Evolutionary conservation across 495 filamentous ascomycete genomes (phyloP).

Genomic region (Daldinia loculata): DNA sequence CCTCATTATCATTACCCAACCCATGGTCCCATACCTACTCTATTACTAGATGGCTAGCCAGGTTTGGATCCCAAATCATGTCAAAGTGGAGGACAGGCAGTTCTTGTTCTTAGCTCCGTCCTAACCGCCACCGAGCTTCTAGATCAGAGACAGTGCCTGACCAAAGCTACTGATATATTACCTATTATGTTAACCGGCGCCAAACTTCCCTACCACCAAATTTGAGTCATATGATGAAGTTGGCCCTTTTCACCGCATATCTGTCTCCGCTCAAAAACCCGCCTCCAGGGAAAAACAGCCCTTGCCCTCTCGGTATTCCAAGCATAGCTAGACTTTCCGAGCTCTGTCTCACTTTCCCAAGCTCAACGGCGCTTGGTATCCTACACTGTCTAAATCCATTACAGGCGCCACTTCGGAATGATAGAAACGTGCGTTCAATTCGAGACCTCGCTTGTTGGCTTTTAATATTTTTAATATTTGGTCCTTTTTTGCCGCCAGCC

Average conservation of each 20-base stretch:
- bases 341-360: conserved; percentile 11
- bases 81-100: conserved; percentile 18
- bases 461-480: conserved; percentile 18
- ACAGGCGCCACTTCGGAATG: conserved; percentile 26
- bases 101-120: conserved; percentile 18
- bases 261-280: conserved; percentile 30
- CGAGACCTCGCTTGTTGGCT: conserved; percentile 17
- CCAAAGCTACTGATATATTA: conserved; percentile 1
- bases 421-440: conserved; percentile 1
- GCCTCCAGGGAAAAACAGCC: conserved; percentile 18
- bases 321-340: conserved; percentile 18
- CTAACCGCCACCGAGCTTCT: conserved; percentile 29
- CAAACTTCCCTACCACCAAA: conserved; percentile 20
- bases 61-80: conserved; percentile 11
- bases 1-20: background rate
- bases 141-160: conserved; percentile 12
- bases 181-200: conserved; percentile 25
- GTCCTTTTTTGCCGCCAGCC: conserved; percentile 1
- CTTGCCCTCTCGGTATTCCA: conserved; percentile 24
- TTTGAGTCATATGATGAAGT: conserved; percentile 39
- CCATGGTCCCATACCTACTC: background rate
- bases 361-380: conserved; percentile 4
- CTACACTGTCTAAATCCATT: conserved; percentile 12
- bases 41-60: background rate
- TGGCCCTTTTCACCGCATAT: conserved; percentile 37